Evolutionary conservation across 129 eudicot genomes (phyloP).

Genomic region (Deinandra increscens): DNA sequence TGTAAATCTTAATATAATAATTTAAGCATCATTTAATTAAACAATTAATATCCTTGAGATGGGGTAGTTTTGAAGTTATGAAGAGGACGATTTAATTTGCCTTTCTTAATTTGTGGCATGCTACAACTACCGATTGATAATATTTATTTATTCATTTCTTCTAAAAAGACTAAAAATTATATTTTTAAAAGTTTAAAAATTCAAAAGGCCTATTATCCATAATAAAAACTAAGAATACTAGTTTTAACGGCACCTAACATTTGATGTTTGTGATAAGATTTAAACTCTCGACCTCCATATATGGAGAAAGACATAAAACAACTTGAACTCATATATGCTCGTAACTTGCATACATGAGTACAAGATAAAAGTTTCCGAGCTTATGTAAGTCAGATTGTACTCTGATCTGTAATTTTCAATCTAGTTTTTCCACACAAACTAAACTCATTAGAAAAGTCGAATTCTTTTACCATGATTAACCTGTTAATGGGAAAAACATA

Average conservation of each 20-base stretch:
- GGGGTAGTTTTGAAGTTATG: slow-evolving; percentile 17
- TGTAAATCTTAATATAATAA: slow-evolving; percentile 17
- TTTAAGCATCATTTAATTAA: slow-evolving; percentile 26
- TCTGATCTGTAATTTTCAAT: too few relatives aligned
- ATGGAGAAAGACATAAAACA: too few relatives aligned
- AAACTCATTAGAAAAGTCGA: neutral
- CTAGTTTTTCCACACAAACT: too few relatives aligned
- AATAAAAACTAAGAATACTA: too few relatives aligned
- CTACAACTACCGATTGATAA: slow-evolving; percentile 25
- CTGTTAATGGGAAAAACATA: too few relatives aligned
- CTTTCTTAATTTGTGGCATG: slow-evolving; percentile 17
- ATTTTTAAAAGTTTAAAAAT: too few relatives aligned
- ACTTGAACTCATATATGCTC: neutral
- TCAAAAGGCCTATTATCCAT: too few relatives aligned
- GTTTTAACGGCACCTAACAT: too few relatives aligned
- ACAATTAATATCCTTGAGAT: slow-evolving; percentile 19
- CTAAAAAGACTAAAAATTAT: too few relatives aligned
- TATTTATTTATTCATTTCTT: neutral
- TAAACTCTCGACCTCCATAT: too few relatives aligned
- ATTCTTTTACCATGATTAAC: neutral
- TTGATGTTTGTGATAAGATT: too few relatives aligned
- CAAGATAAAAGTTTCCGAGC: neutral
- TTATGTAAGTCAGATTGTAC: too few relatives aligned
- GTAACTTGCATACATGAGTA: neutral
- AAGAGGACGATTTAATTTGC: neutral